Percentiles rank a stretch among this genome's conserved stretches.
Conservation (phyloP, 2,329 filamentous ascomycete genomes). For the Trichoderma sp. region DNA sequence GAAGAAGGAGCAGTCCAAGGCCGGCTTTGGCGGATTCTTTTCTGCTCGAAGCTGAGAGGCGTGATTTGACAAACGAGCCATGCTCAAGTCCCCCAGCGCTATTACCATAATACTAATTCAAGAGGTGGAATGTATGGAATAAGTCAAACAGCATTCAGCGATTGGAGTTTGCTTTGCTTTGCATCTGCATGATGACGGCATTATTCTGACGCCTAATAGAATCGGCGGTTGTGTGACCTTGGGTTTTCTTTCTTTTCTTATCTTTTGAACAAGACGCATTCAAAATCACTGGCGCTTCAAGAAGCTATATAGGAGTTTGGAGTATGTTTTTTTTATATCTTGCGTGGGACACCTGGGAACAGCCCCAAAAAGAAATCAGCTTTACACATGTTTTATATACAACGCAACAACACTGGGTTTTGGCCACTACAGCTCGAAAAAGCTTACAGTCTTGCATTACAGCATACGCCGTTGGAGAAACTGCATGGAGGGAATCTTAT, state of each 20-base stretch:
- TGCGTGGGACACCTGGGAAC: neutral
- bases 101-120: neutral
- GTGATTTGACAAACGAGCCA: neutral
- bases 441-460: neutral
- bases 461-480: neutral
- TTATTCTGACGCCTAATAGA: slow-evolving; percentile 7
- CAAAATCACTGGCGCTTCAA: neutral
- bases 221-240: neutral
- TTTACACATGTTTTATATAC: slow-evolving; percentile 5
- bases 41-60: neutral
- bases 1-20: slow-evolving; percentile 59
- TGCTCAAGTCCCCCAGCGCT: neutral
- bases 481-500: neutral
- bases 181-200: slow-evolving; percentile 22
- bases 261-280: neutral
- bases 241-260: neutral
- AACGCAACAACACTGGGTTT: neutral
- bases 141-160: slow-evolving; percentile 36
- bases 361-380: neutral
- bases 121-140: slow-evolving; percentile 3
- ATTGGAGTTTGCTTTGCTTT: slow-evolving; percentile 33
- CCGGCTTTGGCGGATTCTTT: slow-evolving; percentile 23
- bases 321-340: neutral
- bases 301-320: slow-evolving; percentile 4
- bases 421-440: neutral